These are phyloP conservation scores for Microcyclosporella mali DNA, from an alignment of 2,329 filamentous ascomycete species.

Conservation along the genomic window DNA sequence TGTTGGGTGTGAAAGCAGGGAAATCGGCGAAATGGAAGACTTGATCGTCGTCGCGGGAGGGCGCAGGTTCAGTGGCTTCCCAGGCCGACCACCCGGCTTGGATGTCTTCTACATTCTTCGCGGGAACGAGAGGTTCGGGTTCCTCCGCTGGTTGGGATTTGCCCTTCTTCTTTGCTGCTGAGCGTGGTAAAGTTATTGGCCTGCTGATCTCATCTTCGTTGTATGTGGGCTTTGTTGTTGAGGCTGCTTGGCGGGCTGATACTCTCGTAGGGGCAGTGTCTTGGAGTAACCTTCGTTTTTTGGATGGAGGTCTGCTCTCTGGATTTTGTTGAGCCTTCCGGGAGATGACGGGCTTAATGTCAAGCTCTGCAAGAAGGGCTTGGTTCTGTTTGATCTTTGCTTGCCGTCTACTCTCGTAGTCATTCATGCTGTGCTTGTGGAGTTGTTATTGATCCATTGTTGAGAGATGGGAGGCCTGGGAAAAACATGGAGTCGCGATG, in stretches of 20 bases:
- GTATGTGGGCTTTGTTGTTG: slow-evolving; percentile 32
- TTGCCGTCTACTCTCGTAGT: slow-evolving; percentile 42
- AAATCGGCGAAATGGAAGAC: slow-evolving; percentile 43
- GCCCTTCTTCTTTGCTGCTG: slow-evolving; percentile 11
- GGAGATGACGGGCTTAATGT: slow-evolving; percentile 32
- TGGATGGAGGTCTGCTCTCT: slow-evolving; percentile 27
- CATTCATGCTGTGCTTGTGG: slow-evolving; percentile 30
- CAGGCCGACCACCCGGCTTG: slow-evolving; percentile 41
- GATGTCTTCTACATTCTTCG: slow-evolving; percentile 30
- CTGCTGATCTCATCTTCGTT: slow-evolving; percentile 32
- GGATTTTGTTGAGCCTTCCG: slow-evolving; percentile 13
- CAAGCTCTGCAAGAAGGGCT: slow-evolving; percentile 43
- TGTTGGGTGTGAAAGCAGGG: slow-evolving; percentile 47
- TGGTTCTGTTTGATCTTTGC: slow-evolving; percentile 48
- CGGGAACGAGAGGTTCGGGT: slow-evolving; percentile 20
- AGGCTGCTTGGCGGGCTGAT: slow-evolving; percentile 45
- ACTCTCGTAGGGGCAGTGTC: slow-evolving; percentile 35
- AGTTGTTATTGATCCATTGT: background rate
- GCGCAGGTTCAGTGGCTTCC: slow-evolving; percentile 35
- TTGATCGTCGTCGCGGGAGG: slow-evolving; percentile 38
- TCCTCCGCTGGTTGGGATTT: slow-evolving; percentile 6
- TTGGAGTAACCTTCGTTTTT: slow-evolving; percentile 36
- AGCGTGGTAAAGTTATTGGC: slow-evolving; percentile 21
- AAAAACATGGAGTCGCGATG: background rate
- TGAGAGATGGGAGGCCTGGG: background rate